Evolutionary conservation across 805 yeast species (phyloP).

Genomic region (Zygotorulaspora danielsina): DNA sequence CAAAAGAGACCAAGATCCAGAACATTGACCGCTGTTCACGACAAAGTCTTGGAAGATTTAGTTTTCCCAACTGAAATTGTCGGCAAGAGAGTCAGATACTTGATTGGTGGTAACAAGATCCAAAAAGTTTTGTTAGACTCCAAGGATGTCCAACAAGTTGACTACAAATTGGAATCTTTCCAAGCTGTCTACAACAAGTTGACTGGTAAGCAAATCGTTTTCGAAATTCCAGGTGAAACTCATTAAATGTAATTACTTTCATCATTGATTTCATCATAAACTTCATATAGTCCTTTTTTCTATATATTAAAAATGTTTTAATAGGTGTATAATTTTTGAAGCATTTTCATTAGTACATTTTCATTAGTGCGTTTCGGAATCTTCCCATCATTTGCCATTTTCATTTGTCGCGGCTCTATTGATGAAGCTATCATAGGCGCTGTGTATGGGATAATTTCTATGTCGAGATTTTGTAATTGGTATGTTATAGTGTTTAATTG

Average conservation of each 20-base stretch:
- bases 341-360: conserved; percentile 22
- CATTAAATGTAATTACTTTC: conserved; percentile 26
- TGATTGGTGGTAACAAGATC: conserved; percentile 97
- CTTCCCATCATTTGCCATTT: neutral
- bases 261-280: conserved; percentile 3
- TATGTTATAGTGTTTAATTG: conserved; percentile 25
- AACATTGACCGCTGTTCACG: conserved; percentile 98
- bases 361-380: neutral
- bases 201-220: conserved; percentile 99
- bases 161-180: conserved; percentile 99
- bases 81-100: conserved; percentile 99
- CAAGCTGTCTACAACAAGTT: conserved; percentile 97
- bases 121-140: conserved; percentile 97
- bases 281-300: conserved; percentile 12
- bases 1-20: conserved; percentile 99
- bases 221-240: conserved; percentile 71
- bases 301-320: conserved; percentile 22
- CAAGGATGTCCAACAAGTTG: conserved; percentile 94
- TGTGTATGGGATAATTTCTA: conserved; percentile 6
- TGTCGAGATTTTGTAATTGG: conserved; percentile 23
- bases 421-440: conserved; percentile 13
- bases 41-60: conserved; percentile 96
- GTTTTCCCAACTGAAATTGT: conserved; percentile 99
- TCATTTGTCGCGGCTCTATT: conserved; percentile 12
- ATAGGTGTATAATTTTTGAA: conserved; percentile 30